Base-by-base conservation (phyloP, 2,329 filamentous ascomycete species). In the Phialocephala subalpina region DNA sequence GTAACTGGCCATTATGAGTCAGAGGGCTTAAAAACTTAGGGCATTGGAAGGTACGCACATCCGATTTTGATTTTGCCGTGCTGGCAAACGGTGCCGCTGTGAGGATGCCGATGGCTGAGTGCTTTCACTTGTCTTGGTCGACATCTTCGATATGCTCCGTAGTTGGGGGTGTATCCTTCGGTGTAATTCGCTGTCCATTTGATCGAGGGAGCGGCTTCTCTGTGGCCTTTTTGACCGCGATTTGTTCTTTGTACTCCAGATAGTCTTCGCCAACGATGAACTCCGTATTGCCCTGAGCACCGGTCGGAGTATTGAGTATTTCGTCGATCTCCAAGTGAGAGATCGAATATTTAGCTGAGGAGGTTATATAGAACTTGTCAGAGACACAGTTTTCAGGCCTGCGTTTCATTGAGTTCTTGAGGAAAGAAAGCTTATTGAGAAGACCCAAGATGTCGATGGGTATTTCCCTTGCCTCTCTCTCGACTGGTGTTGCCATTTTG, bases 121-220 rank as follows among this genome's bases (percentile, higher is more conserved):
- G 38, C n/a, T 11, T 6, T 42, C 12, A 49, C 1, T 22, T 49
- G 6, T 25, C 11, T 25, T 49, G n/a, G 20, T 11, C 20, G 45
- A 49, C 22, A 2, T 12, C 12, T 49, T n/a, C 3, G 45, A 9
- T 11, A 49, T 25, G n/a, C n/a, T 18, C 6, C 16, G 45, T 49
- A n/a, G 20, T 25, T 25, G 6, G 16, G 18, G 42, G 3, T 45
- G n/a, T 22, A 3, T 49, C 12, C n/a, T 47, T n/a, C 18, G 4
- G 9, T 47, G 3, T 5, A 47, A 18, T 8, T 47, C n/a, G 45
- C 22, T 47, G 33, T 22, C 40, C 20, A n/a, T 60, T 62, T n/a
- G 62, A 67, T 33, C 53, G 59, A 56, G 66, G 66, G 16, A 65
- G 58, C 42, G 60, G 35, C 57, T 62, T 64, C 36, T 56, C 58